Percentiles rank a stretch among this genome's conserved stretches.
These are phyloP conservation scores for Ustilago trichophora DNA, from an alignment of 1,284 basidiomycete genomes.

Conservation along the genomic window DNA sequence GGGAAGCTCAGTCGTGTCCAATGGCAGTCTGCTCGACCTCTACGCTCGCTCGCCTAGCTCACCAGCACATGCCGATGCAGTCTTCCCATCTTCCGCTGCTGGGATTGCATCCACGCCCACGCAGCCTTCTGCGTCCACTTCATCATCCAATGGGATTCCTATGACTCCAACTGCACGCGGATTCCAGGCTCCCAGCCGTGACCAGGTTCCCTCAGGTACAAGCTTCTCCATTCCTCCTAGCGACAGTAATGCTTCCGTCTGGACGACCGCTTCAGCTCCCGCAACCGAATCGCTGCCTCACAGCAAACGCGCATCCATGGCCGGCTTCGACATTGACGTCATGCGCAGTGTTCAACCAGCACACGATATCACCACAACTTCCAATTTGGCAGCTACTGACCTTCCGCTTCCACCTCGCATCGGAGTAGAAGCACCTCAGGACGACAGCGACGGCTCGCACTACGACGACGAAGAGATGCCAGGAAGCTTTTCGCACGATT, in stretches of 20 bases:
- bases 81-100: neutral
- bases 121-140: conserved; percentile 1
- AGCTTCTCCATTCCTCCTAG: conserved; percentile 22
- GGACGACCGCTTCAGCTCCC: conserved; percentile 31
- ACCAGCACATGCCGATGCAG: conserved; percentile 4
- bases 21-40: conserved; percentile 45
- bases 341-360: conserved; percentile 32
- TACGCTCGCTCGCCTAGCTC: conserved; percentile 40
- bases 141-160: conserved; percentile 6
- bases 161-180: conserved; percentile 14
- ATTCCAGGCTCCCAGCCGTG: conserved; percentile 15
- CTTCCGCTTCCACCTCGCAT: conserved; percentile 8
- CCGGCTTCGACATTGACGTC: conserved; percentile 33
- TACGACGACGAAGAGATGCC: conserved; percentile 40
- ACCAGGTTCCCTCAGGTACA: neutral
- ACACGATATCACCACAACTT: neutral
- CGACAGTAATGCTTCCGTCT: conserved; percentile 39
- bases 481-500: conserved; percentile 7
- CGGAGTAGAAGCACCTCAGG: conserved; percentile 8
- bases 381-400: neutral
- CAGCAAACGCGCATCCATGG: conserved; percentile 40
- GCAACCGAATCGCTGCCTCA: conserved; percentile 8
- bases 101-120: neutral
- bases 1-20: conserved; percentile 34
- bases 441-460: conserved; percentile 48